A percentile compares a stretch with the other conserved stretches of the same genome.
Evolutionary conservation across 805 yeast species (phyloP).

Genomic region (Ogataea ganodermae): DNA sequence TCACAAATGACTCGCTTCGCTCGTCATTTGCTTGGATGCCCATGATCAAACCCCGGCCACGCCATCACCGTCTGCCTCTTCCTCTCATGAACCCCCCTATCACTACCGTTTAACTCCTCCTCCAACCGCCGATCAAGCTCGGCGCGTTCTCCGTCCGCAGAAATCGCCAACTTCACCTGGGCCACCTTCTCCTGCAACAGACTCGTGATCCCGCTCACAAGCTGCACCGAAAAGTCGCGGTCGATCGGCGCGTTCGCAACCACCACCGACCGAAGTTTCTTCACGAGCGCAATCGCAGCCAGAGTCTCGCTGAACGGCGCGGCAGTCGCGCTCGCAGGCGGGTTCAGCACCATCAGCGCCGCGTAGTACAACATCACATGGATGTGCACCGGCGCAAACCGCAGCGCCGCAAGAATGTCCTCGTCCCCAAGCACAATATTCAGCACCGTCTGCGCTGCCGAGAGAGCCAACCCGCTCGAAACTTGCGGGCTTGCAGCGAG

Average conservation of each 20-base stretch:
- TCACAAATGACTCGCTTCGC: not conserved
- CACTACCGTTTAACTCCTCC: slow-evolving; percentile 23
- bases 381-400: slow-evolving; percentile 71
- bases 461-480: slow-evolving; percentile 50
- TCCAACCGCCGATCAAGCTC: slow-evolving; percentile 20
- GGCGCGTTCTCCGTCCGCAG: slow-evolving; percentile 7
- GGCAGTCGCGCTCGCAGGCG: slow-evolving; percentile 37
- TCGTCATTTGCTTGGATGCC: slow-evolving; percentile 47
- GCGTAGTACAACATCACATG: slow-evolving; percentile 73
- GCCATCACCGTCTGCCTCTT: slow-evolving; percentile 41
- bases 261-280: slow-evolving; percentile 45
- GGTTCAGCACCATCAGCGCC: slow-evolving; percentile 54
- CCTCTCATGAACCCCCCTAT: slow-evolving; percentile 18
- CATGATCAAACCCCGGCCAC: slow-evolving; percentile 72
- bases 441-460: slow-evolving; percentile 64
- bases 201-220: slow-evolving; percentile 36
- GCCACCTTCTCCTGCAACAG: slow-evolving; percentile 32
- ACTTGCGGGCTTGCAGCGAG: slow-evolving; percentile 25
- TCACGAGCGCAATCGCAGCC: slow-evolving; percentile 44
- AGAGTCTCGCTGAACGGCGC: slow-evolving; percentile 34
- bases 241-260: slow-evolving; percentile 54
- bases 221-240: slow-evolving; percentile 47
- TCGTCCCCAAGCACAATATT: slow-evolving; percentile 59
- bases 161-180: slow-evolving; percentile 25
- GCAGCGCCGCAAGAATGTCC: slow-evolving; percentile 56